Base-by-base conservation (phyloP, 2,329 filamentous ascomycete genomes). In the Pyrenophora tritici-repentis region DNA sequence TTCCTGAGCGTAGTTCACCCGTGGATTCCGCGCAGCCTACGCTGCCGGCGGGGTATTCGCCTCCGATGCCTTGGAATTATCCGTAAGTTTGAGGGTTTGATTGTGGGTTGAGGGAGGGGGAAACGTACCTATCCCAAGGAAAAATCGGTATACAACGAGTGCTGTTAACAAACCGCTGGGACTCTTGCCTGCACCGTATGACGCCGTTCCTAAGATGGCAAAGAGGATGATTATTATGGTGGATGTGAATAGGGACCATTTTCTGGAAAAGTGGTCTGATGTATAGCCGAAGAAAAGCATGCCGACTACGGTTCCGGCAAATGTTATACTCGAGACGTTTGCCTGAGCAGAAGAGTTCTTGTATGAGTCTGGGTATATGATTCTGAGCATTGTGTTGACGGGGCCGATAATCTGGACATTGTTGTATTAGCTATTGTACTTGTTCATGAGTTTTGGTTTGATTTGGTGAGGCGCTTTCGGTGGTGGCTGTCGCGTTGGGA, bases 181-280 rank as follows among this genome's bases (percentile, higher is more conserved):
- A 18, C 84, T 86, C 13, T 88, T 90, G 12, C 86, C 81, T 44
- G 82, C 87, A 9, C 86, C 86, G 71, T 96, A 96, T 0, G 89
- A 86, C 0, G 85, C 91, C 3, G 91, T 84, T 4, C 85, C 84
- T 1, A 97, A 79, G 2, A 89, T 88, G 1, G 91, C 91, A 68
- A 96, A 96, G 56, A 96, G 62, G 57, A 96, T 87, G 29, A 97
- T 80, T 62, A 97, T 90, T 47, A 91, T 67, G 2, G 92, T 97
- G 0, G 90, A 94, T 14, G 87, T 76, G 56, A 96, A 81, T 31
- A 97, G 82, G 6, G 89, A 88, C 78, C 90, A 89, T 65, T 88
- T 91, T 16, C 92, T 85, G 8, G 90, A 94, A 82, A 86, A 96
- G 72, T 89, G 86, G 69, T 97, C 92, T 48, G 87, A 87, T 6